Evolutionary conservation across 73 alveolate genomes (phyloP).

Genomic region (Paramecium tetraurelia): DNA sequence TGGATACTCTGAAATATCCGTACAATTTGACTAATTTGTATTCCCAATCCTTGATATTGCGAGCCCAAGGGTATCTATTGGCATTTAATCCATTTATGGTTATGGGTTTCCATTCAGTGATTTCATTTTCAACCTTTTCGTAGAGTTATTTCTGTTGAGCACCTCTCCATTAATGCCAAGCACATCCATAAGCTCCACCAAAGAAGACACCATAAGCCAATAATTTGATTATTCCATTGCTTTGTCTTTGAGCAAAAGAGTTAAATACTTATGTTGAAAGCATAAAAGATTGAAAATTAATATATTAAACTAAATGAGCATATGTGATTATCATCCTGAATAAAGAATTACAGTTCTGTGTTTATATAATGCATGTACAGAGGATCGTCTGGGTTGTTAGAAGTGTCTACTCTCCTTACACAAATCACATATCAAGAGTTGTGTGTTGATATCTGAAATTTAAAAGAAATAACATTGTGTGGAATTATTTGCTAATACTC

Average conservation of each 20-base stretch:
- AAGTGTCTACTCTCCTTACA: slow-evolving; percentile 1
- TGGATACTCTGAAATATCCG: slow-evolving; percentile 53
- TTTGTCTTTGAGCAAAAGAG: slow-evolving; percentile 18
- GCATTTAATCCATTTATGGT: slow-evolving; percentile 48
- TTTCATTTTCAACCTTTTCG: slow-evolving; percentile 39
- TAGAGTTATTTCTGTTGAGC: neutral
- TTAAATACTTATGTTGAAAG: slow-evolving; percentile 13
- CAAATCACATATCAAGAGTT: neutral
- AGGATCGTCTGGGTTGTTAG: slow-evolving; percentile 37
- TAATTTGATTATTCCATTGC: neutral
- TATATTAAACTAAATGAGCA: neutral
- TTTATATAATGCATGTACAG: neutral
- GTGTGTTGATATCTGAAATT: neutral
- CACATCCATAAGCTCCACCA: slow-evolving; percentile 42
- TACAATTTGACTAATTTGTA: slow-evolving; percentile 53
- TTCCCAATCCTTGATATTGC: slow-evolving; percentile 58
- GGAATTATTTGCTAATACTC: neutral
- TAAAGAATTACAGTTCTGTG: neutral
- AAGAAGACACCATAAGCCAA: slow-evolving; percentile 26
- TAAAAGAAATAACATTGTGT: neutral
- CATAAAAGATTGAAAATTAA: neutral
- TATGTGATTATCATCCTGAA: neutral
- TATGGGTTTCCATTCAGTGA: slow-evolving; percentile 48
- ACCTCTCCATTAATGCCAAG: slow-evolving; percentile 14
- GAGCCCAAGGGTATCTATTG: slow-evolving; percentile 56